Evolutionary conservation across 1,139 yeast genomes (phyloP).

Genomic region (Schwanniomyces etchellsii): DNA sequence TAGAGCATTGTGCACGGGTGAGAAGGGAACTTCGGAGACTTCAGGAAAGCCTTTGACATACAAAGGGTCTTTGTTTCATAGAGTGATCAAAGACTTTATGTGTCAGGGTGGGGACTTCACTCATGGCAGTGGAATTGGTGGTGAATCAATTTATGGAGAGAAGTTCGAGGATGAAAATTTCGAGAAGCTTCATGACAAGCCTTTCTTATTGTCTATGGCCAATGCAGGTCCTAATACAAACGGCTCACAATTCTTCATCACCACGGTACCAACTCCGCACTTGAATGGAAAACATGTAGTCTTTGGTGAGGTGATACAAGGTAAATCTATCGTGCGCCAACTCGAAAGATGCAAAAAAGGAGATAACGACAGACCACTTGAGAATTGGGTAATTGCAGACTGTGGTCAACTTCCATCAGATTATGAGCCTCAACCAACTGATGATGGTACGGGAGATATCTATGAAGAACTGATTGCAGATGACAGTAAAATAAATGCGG

Average conservation of each 20-base stretch:
- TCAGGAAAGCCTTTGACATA: slow-evolving; percentile 64
- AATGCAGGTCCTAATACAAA: slow-evolving; percentile 94
- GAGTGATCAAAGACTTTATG: slow-evolving; percentile 90
- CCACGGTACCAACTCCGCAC: slow-evolving; percentile 80
- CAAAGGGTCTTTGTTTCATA: slow-evolving; percentile 81
- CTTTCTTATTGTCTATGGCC: slow-evolving; percentile 92
- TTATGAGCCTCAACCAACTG: slow-evolving; percentile 38
- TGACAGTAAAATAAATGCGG: slow-evolving; percentile 59
- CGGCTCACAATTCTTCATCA: slow-evolving; percentile 92
- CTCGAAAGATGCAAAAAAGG: slow-evolving; percentile 69
- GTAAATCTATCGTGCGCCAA: slow-evolving; percentile 73
- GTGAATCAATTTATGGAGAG: slow-evolving; percentile 92
- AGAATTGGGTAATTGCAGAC: slow-evolving; percentile 65
- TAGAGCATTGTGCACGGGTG: slow-evolving; percentile 86
- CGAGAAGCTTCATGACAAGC: slow-evolving; percentile 66
- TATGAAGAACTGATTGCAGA: slow-evolving; percentile 77
- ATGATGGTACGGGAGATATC: slow-evolving; percentile 81
- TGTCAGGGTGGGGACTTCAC: slow-evolving; percentile 98
- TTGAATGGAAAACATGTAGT: slow-evolving; percentile 95
- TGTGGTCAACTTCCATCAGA: slow-evolving; percentile 73
- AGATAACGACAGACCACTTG: slow-evolving; percentile 56
- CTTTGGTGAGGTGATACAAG: slow-evolving; percentile 82
- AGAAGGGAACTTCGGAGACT: slow-evolving; percentile 58
- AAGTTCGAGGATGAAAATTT: slow-evolving; percentile 94
- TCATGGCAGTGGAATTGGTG: slow-evolving; percentile 85